Percentiles rank a stretch among this genome's conserved stretches.
Evolutionary conservation across 352 stramenopile species (phyloP).

Genomic region (Globisporangium canariense): DNA sequence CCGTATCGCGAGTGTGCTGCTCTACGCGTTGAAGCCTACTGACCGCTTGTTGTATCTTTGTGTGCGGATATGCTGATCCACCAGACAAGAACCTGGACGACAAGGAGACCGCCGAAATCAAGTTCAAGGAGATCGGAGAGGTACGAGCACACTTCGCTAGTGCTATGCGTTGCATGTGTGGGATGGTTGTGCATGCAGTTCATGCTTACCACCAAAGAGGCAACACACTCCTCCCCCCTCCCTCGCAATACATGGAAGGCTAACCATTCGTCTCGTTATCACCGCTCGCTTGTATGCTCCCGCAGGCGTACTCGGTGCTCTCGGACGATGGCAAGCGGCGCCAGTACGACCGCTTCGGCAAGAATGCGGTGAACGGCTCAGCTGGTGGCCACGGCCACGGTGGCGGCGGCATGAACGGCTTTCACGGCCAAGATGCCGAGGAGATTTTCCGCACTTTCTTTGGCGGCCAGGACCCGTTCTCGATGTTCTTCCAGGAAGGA

Average conservation of each 20-base stretch:
- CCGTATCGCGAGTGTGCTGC: neutral
- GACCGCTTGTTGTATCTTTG: slow-evolving; percentile 4
- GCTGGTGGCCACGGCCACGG: slow-evolving; percentile 25
- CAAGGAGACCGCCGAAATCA: slow-evolving; percentile 82
- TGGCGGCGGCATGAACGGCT: slow-evolving; percentile 39
- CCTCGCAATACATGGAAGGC: neutral
- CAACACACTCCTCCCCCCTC: neutral
- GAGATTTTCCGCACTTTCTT: slow-evolving; percentile 85
- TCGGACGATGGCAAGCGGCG: slow-evolving; percentile 86
- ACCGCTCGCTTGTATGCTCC: neutral
- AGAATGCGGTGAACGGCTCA: slow-evolving; percentile 54
- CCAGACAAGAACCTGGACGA: slow-evolving; percentile 89
- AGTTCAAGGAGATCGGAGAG: slow-evolving; percentile 89
- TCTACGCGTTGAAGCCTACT: neutral
- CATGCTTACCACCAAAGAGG: neutral
- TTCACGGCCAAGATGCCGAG: slow-evolving; percentile 73
- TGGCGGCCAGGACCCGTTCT: slow-evolving; percentile 77
- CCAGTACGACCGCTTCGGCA: slow-evolving; percentile 91
- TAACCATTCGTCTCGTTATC: no score
- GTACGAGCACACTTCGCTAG: slow-evolving; percentile 20
- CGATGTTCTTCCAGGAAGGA: slow-evolving; percentile 80
- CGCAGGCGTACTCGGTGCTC: slow-evolving; percentile 87
- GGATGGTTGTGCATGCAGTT: neutral
- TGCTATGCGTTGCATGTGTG: neutral
- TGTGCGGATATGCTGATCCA: neutral